Evolutionary conservation across 2,329 filamentous ascomycete species (phyloP).

Genomic region (Alternaria gaisen): DNA sequence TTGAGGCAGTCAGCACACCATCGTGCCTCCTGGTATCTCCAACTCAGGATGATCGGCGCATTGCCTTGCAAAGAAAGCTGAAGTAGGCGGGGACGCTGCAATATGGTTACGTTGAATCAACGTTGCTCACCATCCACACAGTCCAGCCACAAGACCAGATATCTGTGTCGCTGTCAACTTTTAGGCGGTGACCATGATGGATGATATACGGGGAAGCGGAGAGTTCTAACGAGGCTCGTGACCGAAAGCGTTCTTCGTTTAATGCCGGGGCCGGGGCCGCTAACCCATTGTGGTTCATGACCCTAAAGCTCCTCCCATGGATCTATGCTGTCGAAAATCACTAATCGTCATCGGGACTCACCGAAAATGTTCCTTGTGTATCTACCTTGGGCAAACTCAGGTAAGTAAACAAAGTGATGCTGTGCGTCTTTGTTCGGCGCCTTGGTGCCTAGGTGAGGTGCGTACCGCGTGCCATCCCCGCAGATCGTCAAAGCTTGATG

Average conservation of each 20-base stretch:
- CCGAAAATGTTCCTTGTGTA: neutral
- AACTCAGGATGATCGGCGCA: neutral
- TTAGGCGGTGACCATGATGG: neutral
- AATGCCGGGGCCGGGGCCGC: neutral
- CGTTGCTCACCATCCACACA: neutral
- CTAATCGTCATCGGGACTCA: neutral
- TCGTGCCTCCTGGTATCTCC: neutral
- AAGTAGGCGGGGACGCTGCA: neutral
- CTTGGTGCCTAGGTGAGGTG: constrained; percentile 3
- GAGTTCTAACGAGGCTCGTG: neutral
- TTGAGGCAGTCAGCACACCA: constrained; percentile 8
- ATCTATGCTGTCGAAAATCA: neutral
- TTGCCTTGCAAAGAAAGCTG: neutral
- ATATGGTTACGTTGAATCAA: neutral
- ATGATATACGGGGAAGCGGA: neutral
- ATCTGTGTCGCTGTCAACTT: neutral
- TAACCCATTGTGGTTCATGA: neutral
- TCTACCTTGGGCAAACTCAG: neutral
- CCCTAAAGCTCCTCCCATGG: neutral
- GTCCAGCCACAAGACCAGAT: too few relatives aligned
- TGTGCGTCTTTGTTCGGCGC: neutral
- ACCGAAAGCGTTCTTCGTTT: neutral
- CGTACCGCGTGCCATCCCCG: constrained; percentile 7
- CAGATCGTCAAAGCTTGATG: constrained; percentile 16
- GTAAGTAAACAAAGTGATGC: neutral